These are phyloP conservation scores for Neurospora tetraspora DNA, from an alignment of 495 filamentous ascomycete species.

Conservation along the genomic window DNA sequence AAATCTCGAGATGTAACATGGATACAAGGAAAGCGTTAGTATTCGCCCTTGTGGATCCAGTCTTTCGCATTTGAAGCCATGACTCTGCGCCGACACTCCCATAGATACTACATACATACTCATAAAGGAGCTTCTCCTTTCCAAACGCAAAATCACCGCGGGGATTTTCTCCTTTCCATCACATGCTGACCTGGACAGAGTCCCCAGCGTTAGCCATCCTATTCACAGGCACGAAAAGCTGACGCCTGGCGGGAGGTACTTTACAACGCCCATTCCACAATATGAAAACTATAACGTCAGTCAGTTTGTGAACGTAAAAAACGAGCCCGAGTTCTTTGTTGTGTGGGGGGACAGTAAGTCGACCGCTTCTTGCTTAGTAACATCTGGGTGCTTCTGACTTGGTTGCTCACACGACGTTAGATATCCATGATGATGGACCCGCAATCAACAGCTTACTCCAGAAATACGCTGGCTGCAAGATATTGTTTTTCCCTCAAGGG, in stretches of 20 bases:
- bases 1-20: not conserved
- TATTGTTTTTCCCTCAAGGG: conserved; percentile 38
- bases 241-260: conserved; percentile 24
- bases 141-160: too few relatives aligned
- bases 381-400: not conserved
- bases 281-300: conserved; percentile 24
- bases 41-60: not conserved
- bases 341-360: conserved; percentile 24
- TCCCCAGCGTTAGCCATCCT: too few relatives aligned
- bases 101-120: not conserved
- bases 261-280: conserved; percentile 24
- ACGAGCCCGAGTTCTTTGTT: conserved; percentile 22
- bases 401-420: not conserved
- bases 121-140: too few relatives aligned
- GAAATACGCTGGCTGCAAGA: conserved; percentile 26
- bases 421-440: conserved; percentile 27
- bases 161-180: too few relatives aligned
- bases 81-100: not conserved
- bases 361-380: not conserved
- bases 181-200: too few relatives aligned
- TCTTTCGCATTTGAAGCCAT: not conserved
- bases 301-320: conserved; percentile 29
- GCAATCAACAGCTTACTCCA: conserved; percentile 30
- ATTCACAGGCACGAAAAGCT: too few relatives aligned
- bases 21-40: not conserved